phyloP scores from a whole-genome alignment of 805 yeast genomes.

The Pichia thaimueangensis region DNA sequence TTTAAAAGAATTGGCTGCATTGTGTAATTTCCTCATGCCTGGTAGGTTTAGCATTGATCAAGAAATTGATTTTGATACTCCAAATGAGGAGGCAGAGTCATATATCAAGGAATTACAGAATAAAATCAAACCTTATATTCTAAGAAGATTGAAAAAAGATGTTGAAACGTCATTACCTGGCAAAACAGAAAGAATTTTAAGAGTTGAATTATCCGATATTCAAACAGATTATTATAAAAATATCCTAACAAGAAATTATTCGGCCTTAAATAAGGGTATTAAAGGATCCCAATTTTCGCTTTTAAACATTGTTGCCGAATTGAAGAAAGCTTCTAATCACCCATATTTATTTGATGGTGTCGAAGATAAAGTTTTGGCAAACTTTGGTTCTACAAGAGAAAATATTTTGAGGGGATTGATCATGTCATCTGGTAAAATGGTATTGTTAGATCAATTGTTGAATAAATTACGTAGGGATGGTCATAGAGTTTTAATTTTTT shows the following conservation, averaged over 20 bases:
- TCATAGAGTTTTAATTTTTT: constrained; percentile 89
- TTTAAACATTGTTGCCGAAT: constrained; percentile 87
- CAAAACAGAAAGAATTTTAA: constrained; percentile 87
- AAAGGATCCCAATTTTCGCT: constrained; percentile 78
- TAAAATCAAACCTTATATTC: constrained; percentile 83
- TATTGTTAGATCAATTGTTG: constrained; percentile 79
- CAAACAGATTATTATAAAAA: constrained; percentile 95
- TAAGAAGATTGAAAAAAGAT: constrained; percentile 91
- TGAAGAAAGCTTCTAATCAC: constrained; percentile 95
- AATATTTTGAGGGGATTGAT: constrained; percentile 81
- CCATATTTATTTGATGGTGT: constrained; percentile 94
- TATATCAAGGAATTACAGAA: constrained; percentile 82
- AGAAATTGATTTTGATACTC: constrained; percentile 91
- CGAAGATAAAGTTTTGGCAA: constrained; percentile 70
- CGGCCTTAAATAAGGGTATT: constrained; percentile 83
- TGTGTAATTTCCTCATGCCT: constrained; percentile 93
- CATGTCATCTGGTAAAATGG: constrained; percentile 99
- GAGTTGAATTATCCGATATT: constrained; percentile 91
- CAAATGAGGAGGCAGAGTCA: constrained; percentile 78
- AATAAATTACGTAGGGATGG: constrained; percentile 86
- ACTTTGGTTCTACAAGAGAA: constrained; percentile 65
- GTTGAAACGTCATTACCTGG: constrained; percentile 96
- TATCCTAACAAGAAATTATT: constrained; percentile 83
- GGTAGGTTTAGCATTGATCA: constrained; percentile 85
- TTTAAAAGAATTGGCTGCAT: constrained; percentile 89